These are phyloP conservation scores for Ceratocystis diversiconidia DNA, from an alignment of 2,329 filamentous ascomycete species.

Conservation along the genomic window DNA sequence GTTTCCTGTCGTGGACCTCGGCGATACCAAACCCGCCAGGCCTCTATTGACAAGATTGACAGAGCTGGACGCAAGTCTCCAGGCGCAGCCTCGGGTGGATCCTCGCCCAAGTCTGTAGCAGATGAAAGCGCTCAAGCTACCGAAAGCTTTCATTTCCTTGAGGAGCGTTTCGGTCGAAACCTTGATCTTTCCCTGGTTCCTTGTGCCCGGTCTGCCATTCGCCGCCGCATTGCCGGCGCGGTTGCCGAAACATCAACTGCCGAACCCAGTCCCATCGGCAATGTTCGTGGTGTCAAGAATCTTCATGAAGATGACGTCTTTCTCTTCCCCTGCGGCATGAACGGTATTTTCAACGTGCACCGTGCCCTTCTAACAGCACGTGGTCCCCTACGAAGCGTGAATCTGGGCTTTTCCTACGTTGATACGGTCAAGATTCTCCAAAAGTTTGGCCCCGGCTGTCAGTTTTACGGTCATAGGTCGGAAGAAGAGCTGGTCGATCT, in stretches of 20 bases:
- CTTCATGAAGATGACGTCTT: constrained; percentile 80
- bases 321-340: constrained; percentile 84
- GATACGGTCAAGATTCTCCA: constrained; percentile 90
- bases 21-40: constrained; percentile 21
- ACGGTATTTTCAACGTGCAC: constrained; percentile 82
- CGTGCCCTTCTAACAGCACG: constrained; percentile 53
- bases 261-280: constrained; percentile 22
- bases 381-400: constrained; percentile 60
- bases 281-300: constrained; percentile 42
- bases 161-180: constrained; percentile 88
- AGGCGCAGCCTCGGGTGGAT: constrained; percentile 11
- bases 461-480: constrained; percentile 76
- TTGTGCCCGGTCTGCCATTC: constrained; percentile 74
- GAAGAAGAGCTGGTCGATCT: constrained; percentile 70
- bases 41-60: constrained; percentile 13
- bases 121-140: constrained; percentile 24
- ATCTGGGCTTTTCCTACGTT: constrained; percentile 94
- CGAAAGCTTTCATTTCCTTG: constrained; percentile 70
- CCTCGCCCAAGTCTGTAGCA: constrained; percentile 19
- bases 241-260: constrained; percentile 45
- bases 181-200: constrained; percentile 64
- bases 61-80: constrained; percentile 8
- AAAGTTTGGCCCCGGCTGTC: constrained; percentile 80
- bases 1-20: constrained; percentile 30
- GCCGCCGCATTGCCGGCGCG: constrained; percentile 75